A percentile compares a stretch with the other conserved stretches of the same genome.
phyloP scores from a whole-genome alignment of 1,139 yeast species.

The Pichia sp. region DNA sequence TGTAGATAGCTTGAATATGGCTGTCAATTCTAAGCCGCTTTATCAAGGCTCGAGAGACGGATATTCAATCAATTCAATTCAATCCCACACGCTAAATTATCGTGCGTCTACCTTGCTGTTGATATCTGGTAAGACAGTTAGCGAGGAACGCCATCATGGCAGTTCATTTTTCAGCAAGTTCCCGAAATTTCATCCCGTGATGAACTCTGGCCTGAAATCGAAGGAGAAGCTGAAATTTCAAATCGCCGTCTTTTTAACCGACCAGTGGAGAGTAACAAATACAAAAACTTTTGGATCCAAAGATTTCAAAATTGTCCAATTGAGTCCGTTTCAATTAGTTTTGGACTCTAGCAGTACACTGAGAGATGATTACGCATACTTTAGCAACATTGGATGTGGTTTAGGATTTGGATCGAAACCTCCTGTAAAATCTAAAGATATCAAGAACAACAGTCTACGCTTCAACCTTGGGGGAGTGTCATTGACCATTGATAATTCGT shows the following conservation, averaged over 20 bases:
- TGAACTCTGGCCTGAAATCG: background rate
- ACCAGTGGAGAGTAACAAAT: slow-evolving; percentile 77
- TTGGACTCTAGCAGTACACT: slow-evolving; percentile 40
- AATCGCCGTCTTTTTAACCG: slow-evolving; percentile 17
- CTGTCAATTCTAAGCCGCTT: slow-evolving; percentile 31
- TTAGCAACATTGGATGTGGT: slow-evolving; percentile 70
- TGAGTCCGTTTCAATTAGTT: slow-evolving; percentile 61
- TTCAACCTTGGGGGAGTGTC: slow-evolving; percentile 67
- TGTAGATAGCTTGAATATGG: slow-evolving; percentile 2
- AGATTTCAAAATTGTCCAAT: slow-evolving; percentile 51
- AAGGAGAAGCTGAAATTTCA: slow-evolving; percentile 7
- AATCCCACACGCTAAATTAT: slow-evolving; percentile 84
- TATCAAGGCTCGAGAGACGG: slow-evolving; percentile 76
- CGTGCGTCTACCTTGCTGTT: slow-evolving; percentile 76
- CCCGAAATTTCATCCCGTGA: slow-evolving; percentile 39
- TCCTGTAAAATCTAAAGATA: slow-evolving; percentile 46
- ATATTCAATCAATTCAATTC: slow-evolving; percentile 81
- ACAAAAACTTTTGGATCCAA: slow-evolving; percentile 68
- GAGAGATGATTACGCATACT: slow-evolving; percentile 46
- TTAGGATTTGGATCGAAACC: slow-evolving; percentile 74
- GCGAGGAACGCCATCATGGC: slow-evolving; percentile 47
- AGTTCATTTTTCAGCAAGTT: slow-evolving; percentile 45
- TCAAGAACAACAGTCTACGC: slow-evolving; percentile 3
- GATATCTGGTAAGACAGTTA: slow-evolving; percentile 61
- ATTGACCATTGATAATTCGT: slow-evolving; percentile 66